phyloP scores from a whole-genome alignment of 768 basidiomycete species.

The Hygrocybe coccinea region DNA sequence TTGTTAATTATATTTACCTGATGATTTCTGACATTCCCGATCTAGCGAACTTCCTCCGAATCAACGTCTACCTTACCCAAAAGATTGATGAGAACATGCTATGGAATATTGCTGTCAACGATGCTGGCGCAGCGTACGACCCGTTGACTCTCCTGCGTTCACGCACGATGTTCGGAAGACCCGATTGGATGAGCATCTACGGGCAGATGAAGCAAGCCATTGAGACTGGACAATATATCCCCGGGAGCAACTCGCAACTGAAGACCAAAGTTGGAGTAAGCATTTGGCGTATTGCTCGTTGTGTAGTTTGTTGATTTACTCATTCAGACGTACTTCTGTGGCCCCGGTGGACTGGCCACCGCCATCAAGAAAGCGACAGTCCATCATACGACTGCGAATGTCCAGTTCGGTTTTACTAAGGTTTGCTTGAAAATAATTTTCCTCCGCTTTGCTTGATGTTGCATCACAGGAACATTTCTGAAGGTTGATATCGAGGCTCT shows the following conservation, averaged over 20 bases:
- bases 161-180: constrained; percentile 88
- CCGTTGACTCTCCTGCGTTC: constrained; percentile 84
- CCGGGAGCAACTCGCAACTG: constrained; percentile 70
- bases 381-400: constrained; percentile 46
- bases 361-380: constrained; percentile 69
- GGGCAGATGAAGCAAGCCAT: constrained; percentile 69
- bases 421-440: constrained; percentile 22
- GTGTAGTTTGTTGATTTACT: constrained; percentile 12
- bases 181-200: constrained; percentile 85
- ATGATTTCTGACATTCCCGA: constrained; percentile 11
- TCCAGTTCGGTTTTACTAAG: constrained; percentile 82
- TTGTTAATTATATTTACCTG: constrained; percentile 12
- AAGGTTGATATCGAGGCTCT: constrained; percentile 16
- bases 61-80: constrained; percentile 87
- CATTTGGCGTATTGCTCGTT: constrained; percentile 11
- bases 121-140: constrained; percentile 80
- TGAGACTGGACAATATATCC: constrained; percentile 75
- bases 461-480: constrained; percentile 55
- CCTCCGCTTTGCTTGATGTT: constrained; percentile 8
- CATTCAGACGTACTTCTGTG: constrained; percentile 80
- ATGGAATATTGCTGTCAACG: constrained; percentile 88
- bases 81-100: constrained; percentile 83
- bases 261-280: constrained; percentile 81
- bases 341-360: constrained; percentile 70
- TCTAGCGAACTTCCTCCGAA: constrained; percentile 84